Evolutionary conservation across 2,329 filamentous ascomycete genomes (phyloP), one percentile per base, ranked within the genome.

Genomic region (Cercospora sp.): DNA sequence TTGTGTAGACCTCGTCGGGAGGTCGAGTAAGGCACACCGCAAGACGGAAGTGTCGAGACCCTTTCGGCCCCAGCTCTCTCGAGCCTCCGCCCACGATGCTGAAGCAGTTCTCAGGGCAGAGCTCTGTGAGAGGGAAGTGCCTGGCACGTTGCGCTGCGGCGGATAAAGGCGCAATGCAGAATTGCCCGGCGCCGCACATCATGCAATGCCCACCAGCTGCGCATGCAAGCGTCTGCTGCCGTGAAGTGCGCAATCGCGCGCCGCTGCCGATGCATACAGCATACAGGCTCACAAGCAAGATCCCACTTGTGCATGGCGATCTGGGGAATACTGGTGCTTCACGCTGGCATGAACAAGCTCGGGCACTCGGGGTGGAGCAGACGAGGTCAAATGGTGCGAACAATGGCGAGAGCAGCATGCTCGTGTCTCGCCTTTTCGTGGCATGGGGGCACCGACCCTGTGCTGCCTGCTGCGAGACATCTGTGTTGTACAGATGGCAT

Each of bases 251-350:
- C 67, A 63, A 71, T 72, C 62, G 69, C 63, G 63, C 64, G 55
- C 63, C 61, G 70, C 70, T 55, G 70, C 71, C 62, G 70, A 68
- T 58, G 71, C 70, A 69, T 59, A 45, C 67, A 69, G 61, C 71
- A 42, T 42, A 51, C 45, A 51, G 45, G 45, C 70, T 68, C 36
- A n/a, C 62, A 60, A 63, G 67, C 63, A 69, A 66, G 66, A 68
- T 69, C 45, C 53, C 64, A 59, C 33, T 66, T 67, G 71, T 66
- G 70, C 67, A 65, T 63, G 64, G 68, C 66, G 64, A 70, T 67
- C 70, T 69, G 69, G 70, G 65, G 69, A 51, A 65, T 33, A 33
- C 53, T 58, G 48, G 53, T 33, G 53, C 53, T 58, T 58, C 53
- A 26, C 31, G 28, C 26, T 51, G 60, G 53, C 64, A 63, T 48